Percentiles rank a stretch among this genome's conserved stretches.
Evolutionary conservation across 345 rosid genomes (phyloP).

Genomic region (Diplotaxis tenuifolia): DNA sequence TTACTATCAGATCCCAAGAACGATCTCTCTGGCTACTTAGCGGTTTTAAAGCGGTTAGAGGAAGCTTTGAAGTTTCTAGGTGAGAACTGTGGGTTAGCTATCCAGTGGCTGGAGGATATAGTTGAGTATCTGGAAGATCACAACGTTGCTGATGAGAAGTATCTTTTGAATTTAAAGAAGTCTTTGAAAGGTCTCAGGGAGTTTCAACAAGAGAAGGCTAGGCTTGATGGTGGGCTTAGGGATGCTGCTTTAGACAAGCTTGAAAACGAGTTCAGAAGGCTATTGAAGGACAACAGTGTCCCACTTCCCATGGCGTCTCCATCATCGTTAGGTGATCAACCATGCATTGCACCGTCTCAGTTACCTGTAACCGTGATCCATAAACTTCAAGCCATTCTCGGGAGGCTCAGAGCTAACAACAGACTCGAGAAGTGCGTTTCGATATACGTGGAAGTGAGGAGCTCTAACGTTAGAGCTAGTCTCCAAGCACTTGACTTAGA

Average conservation of each 20-base stretch:
- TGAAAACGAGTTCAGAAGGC: conserved; percentile 70
- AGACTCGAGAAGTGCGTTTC: conserved; percentile 77
- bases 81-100: conserved; percentile 90
- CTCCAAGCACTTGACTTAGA: conserved; percentile 87
- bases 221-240: conserved; percentile 82
- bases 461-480: conserved; percentile 87
- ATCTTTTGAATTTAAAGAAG: conserved; percentile 66
- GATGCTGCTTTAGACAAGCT: conserved; percentile 80
- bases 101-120: conserved; percentile 98
- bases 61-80: conserved; percentile 91
- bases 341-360: conserved; percentile 85
- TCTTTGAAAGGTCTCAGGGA: conserved; percentile 64
- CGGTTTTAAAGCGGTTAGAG: conserved; percentile 83
- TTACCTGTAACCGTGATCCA: conserved; percentile 83
- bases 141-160: conserved; percentile 68
- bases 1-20: conserved; percentile 77
- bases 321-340: conserved; percentile 54
- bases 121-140: conserved; percentile 94
- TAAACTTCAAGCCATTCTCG: conserved; percentile 86
- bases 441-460: conserved; percentile 86
- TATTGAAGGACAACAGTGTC: conserved; percentile 76
- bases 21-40: conserved; percentile 77
- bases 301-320: conserved; percentile 90
- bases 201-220: conserved; percentile 43
- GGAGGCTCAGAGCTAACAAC: conserved; percentile 80